Evolutionary conservation across 768 basidiomycete species (phyloP).

Genomic region (Kwoniella sp.): DNA sequence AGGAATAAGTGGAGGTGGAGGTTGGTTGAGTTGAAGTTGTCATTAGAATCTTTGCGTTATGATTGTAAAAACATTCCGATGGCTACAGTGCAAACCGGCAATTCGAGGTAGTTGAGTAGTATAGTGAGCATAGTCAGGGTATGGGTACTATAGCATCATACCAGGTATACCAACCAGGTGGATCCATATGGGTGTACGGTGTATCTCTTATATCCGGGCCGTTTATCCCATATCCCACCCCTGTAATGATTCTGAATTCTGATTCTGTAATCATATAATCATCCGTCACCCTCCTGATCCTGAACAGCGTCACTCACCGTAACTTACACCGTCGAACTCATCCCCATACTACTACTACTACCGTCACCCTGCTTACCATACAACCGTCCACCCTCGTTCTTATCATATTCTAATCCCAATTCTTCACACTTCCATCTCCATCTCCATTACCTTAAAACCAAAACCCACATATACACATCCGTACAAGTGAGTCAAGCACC

Average conservation of each 20-base stretch:
- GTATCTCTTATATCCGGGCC: slow-evolving; percentile 2
- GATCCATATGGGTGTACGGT: too few species aligned
- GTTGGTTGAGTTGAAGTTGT: neutral
- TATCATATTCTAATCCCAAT: slow-evolving; percentile 3
- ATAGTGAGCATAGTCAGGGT: neutral
- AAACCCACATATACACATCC: slow-evolving; percentile 4
- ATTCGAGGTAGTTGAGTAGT: neutral
- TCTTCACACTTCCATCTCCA: slow-evolving; percentile 1
- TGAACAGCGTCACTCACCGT: neutral
- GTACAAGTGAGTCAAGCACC: slow-evolving; percentile 1
- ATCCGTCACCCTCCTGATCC: neutral
- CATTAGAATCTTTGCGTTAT: too few species aligned
- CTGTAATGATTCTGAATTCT: too few species aligned
- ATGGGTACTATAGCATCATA: neutral
- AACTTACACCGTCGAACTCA: neutral
- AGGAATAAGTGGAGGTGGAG: neutral
- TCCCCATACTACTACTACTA: neutral
- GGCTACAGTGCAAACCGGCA: neutral
- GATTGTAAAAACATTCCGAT: slow-evolving; percentile 3
- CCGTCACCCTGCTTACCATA: neutral
- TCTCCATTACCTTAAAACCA: neutral
- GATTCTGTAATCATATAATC: neutral
- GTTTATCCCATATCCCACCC: neutral
- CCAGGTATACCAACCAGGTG: neutral
- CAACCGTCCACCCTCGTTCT: neutral